Evolutionary conservation across 2,329 filamentous ascomycete genomes (phyloP), one percentile per base, ranked within the genome.

Genomic region (Colletotrichum limetticola): DNA sequence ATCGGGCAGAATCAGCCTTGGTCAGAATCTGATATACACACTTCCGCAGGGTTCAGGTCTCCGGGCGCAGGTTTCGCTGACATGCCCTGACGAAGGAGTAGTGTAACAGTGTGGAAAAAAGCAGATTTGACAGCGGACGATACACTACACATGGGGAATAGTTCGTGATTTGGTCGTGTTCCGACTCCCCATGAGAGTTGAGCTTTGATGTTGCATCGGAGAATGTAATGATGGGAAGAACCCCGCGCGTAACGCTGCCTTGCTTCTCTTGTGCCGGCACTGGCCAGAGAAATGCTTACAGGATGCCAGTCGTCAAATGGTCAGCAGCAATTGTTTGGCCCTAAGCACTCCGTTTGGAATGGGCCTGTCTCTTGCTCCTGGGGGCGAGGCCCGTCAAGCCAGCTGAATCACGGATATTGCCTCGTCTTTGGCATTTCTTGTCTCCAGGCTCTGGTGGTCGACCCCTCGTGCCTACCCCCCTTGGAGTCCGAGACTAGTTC

Each of bases 101-200:
- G 19, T n/a, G 16, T 42, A 55, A 26, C 22, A 55, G 67, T 16
- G 46, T 26, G 14, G 19, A 30, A 37, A 49, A 19, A 68, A 53
- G 42, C 49, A 63, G 59, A 59, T 63, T 55, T 70, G 70, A 65
- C 56, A 69, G 70, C 66, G 70, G 46, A 22, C 37, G 65, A 68
- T 37, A 22, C 37, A 42, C 24, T 52, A 26, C 42, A 11, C 60
- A 24, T 30, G 26, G 46, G 42, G 28, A 52, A 42, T 58, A 53
- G 66, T 72, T 59, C 59, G 55, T 32, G 59, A 56, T 64, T 55
- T 30, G 46, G 37, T 65, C 30, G 22, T 14, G 26, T 42, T 8
- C 22, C 12, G 19, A 4, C 12, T 16, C n/a, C 49, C 42, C 42
- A 49, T 49, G 46, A 58, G 65, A 42, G 32, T 35, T 5, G 32